Conservation (phyloP, 1,139 yeast genomes). For the Geotrichum macrosporum region DNA sequence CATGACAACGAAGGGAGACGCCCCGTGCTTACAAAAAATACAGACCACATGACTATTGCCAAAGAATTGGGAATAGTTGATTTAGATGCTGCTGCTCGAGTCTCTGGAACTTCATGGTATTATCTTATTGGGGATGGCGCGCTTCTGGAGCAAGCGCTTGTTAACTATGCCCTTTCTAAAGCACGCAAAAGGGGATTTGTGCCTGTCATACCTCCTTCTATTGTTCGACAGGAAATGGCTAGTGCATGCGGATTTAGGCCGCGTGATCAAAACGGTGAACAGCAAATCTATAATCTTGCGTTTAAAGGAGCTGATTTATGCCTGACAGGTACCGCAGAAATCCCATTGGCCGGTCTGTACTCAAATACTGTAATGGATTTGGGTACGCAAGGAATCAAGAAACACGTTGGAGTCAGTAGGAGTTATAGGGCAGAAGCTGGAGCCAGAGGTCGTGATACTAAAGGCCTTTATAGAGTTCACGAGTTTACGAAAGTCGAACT, state of each 20-base stretch:
- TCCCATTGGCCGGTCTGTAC: slow-evolving; percentile 76
- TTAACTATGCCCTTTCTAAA: slow-evolving; percentile 65
- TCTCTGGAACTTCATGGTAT: slow-evolving; percentile 88
- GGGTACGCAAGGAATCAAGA: slow-evolving; percentile 45
- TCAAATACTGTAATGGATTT: slow-evolving; percentile 44
- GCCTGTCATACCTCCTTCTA: slow-evolving; percentile 77
- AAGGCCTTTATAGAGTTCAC: slow-evolving; percentile 90
- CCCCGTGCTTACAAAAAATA: slow-evolving; percentile 22
- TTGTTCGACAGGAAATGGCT: slow-evolving; percentile 72
- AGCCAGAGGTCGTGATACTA: slow-evolving; percentile 88
- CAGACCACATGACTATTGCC: slow-evolving; percentile 68
- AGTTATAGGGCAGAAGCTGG: slow-evolving; percentile 97
- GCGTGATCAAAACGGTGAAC: slow-evolving; percentile 80
- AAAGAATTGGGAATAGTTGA: slow-evolving; percentile 61
- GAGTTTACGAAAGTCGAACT: slow-evolving; percentile 97
- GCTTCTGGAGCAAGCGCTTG: slow-evolving; percentile 78
- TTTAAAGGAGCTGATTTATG: slow-evolving; percentile 51
- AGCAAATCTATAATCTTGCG: slow-evolving; percentile 67
- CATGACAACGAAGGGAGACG: slow-evolving; percentile 25
- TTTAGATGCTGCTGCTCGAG: slow-evolving; percentile 62
- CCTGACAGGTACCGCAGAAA: slow-evolving; percentile 92
- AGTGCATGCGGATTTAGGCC: slow-evolving; percentile 95
- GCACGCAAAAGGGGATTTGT: slow-evolving; percentile 68
- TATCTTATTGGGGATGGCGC: slow-evolving; percentile 86
- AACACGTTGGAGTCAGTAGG: slow-evolving; percentile 77